phyloP scores from a whole-genome alignment of 306 rosid genomes.

The Pyrus pyrifolia region DNA sequence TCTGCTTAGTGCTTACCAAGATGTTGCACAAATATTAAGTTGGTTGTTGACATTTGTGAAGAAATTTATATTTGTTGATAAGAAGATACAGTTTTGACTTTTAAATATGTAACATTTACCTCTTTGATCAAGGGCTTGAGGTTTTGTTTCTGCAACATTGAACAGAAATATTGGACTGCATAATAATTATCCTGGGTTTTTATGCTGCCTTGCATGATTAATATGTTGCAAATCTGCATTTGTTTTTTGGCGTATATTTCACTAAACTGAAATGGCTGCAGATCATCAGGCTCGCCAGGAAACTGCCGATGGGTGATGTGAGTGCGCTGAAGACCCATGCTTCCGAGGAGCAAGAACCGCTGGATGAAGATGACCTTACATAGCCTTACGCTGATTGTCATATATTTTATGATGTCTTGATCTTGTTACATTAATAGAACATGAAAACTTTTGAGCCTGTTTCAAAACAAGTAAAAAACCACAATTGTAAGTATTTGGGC shows the following conservation, averaged over 20 bases:
- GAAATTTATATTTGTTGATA: too few relatives aligned
- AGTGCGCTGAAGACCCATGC: slow-evolving; percentile 39
- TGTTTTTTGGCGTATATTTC: background rate
- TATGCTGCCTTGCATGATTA: background rate
- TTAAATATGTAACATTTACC: too few relatives aligned
- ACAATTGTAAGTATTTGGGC: background rate
- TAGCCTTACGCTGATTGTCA: slow-evolving; percentile 4
- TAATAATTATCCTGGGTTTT: background rate
- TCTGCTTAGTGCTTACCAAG: too few relatives aligned
- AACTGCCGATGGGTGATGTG: slow-evolving; percentile 86
- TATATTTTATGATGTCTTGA: background rate
- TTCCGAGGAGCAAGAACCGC: slow-evolving; percentile 38
- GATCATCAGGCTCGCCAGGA: slow-evolving; percentile 84
- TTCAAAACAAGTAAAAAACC: background rate
- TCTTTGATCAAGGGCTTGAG: too few relatives aligned
- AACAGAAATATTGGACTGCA: background rate
- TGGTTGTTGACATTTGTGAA: too few relatives aligned
- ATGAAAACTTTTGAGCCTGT: background rate
- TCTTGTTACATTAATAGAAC: background rate
- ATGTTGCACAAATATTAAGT: too few relatives aligned
- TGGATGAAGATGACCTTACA: slow-evolving; percentile 89
- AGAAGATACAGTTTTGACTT: too few relatives aligned
- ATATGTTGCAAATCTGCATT: too few relatives aligned
- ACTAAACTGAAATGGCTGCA: slow-evolving; percentile 32
- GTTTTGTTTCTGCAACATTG: background rate